Conservation (phyloP, 345 rosid genomes). For the Psidium guajava region DNA sequence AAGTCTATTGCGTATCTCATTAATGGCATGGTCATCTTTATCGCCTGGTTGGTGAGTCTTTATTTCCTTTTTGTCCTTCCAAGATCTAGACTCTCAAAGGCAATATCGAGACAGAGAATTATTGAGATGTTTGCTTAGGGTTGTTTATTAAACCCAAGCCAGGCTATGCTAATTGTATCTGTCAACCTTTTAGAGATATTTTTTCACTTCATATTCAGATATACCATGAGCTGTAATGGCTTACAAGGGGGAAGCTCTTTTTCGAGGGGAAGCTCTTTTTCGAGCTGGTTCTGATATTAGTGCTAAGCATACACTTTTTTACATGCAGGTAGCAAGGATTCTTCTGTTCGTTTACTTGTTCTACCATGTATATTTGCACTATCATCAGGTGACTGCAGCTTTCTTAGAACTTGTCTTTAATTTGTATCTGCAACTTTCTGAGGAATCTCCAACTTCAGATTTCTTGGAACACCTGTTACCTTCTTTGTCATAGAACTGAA, state of each 20-base stretch:
- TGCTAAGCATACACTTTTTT: neutral
- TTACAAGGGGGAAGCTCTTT: neutral
- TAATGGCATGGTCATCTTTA: constrained; percentile 64
- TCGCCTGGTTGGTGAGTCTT: constrained; percentile 72
- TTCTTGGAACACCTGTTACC: neutral
- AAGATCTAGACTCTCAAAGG: neutral
- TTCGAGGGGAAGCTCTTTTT: neutral
- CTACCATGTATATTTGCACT: constrained; percentile 60
- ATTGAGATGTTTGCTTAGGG: neutral
- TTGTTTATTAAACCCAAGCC: neutral
- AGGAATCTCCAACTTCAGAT: neutral
- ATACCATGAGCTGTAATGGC: neutral
- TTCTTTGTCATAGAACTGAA: neutral
- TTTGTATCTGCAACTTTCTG: neutral
- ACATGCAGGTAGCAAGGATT: constrained; percentile 70
- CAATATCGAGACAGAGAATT: neutral
- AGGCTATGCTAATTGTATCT: neutral
- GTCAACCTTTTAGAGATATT: neutral
- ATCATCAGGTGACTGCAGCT: constrained; percentile 46
- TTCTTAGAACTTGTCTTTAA: neutral
- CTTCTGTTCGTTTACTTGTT: constrained; percentile 66
- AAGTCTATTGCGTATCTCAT: constrained; percentile 56
- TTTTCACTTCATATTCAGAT: neutral
- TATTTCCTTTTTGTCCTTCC: neutral
- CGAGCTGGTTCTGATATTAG: neutral